A percentile compares a stretch with the other conserved stretches of the same genome.
Evolutionary conservation across 1,139 yeast species (phyloP).

Genomic region (Geotrichum aggregatum): DNA sequence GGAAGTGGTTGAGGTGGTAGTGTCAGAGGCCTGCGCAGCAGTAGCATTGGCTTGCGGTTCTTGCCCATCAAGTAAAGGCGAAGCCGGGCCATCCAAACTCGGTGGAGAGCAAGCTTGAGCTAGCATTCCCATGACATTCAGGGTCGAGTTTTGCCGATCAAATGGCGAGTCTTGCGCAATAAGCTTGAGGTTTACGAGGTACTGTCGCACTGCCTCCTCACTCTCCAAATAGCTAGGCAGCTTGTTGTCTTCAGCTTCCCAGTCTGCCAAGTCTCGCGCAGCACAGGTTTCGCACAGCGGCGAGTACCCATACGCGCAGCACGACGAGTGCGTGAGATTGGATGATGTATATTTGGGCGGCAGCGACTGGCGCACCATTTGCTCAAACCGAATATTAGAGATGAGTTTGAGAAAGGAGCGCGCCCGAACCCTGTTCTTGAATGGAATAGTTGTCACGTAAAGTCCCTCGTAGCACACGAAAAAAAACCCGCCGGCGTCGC

Average conservation of each 20-base stretch:
- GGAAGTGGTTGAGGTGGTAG: background rate
- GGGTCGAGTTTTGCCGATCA: conserved; percentile 13
- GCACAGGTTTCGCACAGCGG: conserved; percentile 5
- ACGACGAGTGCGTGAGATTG: background rate
- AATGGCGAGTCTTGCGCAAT: conserved; percentile 13
- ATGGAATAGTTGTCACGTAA: conserved; percentile 32
- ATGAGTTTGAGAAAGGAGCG: conserved; percentile 32
- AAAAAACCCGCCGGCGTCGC: conserved; percentile 27
- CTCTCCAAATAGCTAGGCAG: conserved; percentile 17
- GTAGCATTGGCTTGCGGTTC: background rate
- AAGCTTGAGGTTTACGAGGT: conserved; percentile 15
- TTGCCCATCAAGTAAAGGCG: too few species aligned
- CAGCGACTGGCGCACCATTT: conserved; percentile 32
- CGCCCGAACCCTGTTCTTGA: conserved; percentile 30
- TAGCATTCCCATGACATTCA: conserved; percentile 12
- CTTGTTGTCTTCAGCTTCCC: conserved; percentile 15
- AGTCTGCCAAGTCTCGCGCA: conserved; percentile 9
- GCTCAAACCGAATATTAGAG: conserved; percentile 36
- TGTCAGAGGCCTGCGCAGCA: background rate
- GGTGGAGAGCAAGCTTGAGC: conserved; percentile 20
- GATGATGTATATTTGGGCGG: conserved; percentile 32
- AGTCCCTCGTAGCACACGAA: conserved; percentile 29
- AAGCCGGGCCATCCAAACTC: background rate
- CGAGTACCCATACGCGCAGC: background rate
- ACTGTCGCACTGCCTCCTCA: conserved; percentile 21